Percentiles rank a stretch among this genome's conserved stretches.
Evolutionary conservation across 306 rosid species (phyloP).

Genomic region (Mucuna pruriens): DNA sequence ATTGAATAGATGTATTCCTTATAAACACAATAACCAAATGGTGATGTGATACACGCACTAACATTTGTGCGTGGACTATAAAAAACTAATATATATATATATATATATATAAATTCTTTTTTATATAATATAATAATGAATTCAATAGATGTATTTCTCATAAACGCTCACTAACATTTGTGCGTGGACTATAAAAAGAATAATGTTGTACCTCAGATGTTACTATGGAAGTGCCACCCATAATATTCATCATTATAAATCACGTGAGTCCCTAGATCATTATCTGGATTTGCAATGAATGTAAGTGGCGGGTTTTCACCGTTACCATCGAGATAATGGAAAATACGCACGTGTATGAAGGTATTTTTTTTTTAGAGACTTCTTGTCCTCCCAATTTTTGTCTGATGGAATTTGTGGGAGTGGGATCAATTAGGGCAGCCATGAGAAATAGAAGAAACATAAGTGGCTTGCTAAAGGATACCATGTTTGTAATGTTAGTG

Average conservation of each 20-base stretch:
- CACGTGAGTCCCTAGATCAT: neutral
- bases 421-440: neutral
- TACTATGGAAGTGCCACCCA: neutral
- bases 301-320: neutral
- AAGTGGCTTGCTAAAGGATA: neutral
- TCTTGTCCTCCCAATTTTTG: neutral
- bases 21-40: too few relatives aligned
- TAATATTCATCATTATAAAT: neutral
- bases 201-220: neutral
- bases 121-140: too few relatives aligned
- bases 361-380: too few relatives aligned
- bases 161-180: too few relatives aligned
- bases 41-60: too few relatives aligned
- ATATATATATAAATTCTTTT: too few relatives aligned
- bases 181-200: too few relatives aligned
- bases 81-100: too few relatives aligned
- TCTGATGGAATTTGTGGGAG: neutral
- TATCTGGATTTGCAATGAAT: constrained; percentile 27
- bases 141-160: too few relatives aligned
- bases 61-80: too few relatives aligned
- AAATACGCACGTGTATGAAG: neutral
- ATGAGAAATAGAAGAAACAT: neutral
- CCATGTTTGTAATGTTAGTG: neutral
- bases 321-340: neutral
- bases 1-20: too few relatives aligned